Conservation (phyloP, 2,329 filamentous ascomycete genomes). For the Colletotrichum sojae region DNA sequence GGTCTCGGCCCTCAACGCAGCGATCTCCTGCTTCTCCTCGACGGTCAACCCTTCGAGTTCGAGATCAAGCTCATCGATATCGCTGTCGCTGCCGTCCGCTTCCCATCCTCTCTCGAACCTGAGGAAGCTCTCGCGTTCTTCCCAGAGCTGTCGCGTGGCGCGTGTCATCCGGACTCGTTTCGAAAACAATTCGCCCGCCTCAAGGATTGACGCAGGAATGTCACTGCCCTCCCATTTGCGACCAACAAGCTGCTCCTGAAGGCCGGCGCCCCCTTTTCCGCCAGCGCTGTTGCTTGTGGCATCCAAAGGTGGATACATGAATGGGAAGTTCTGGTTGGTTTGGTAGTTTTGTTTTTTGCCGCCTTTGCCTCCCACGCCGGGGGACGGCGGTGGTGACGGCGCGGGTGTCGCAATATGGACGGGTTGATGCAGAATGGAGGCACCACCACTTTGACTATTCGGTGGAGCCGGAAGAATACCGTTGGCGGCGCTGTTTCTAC, state of each 20-base stretch:
- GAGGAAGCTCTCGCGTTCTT: slow-evolving; percentile 91
- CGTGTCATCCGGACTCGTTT: slow-evolving; percentile 91
- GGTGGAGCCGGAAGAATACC: slow-evolving; percentile 73
- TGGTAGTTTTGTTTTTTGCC: slow-evolving; percentile 99
- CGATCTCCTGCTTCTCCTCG: slow-evolving; percentile 60
- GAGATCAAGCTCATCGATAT: slow-evolving; percentile 64
- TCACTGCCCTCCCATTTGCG: slow-evolving; percentile 94
- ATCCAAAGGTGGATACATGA: slow-evolving; percentile 95
- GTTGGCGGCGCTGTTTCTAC: slow-evolving; percentile 70
- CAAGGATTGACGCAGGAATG: slow-evolving; percentile 93
- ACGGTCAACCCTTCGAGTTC: slow-evolving; percentile 58
- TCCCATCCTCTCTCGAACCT: slow-evolving; percentile 94
- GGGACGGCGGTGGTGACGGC: slow-evolving; percentile 94
- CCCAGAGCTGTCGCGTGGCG: slow-evolving; percentile 93
- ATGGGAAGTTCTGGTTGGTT: slow-evolving; percentile 98
- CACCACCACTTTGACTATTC: slow-evolving; percentile 69
- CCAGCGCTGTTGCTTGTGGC: slow-evolving; percentile 90
- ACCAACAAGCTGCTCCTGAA: slow-evolving; percentile 85
- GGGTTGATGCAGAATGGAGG: slow-evolving; percentile 93
- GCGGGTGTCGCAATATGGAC: slow-evolving; percentile 99
- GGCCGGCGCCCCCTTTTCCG: slow-evolving; percentile 85
- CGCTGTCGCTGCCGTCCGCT: slow-evolving; percentile 61
- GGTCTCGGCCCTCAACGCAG: slow-evolving; percentile 57
- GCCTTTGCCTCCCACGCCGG: slow-evolving; percentile 87
- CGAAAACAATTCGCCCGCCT: slow-evolving; percentile 93